Base-by-base conservation (phyloP, 768 basidiomycete genomes). In the Suillus plorans region DNA sequence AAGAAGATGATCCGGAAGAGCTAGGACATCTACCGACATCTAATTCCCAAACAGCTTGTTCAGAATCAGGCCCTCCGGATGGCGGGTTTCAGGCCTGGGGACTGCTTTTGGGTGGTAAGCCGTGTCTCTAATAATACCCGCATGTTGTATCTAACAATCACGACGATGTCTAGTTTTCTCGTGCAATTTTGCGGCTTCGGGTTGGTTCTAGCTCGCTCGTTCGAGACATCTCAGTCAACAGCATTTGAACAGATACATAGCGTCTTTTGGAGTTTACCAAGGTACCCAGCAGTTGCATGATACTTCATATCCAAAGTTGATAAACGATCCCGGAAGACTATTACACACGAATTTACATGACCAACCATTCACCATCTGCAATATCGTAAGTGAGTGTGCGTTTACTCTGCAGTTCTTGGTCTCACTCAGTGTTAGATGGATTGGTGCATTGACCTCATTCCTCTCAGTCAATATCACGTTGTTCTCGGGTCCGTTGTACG, bases 211-310 rank as follows among this genome's bases (percentile, higher is more conserved):
- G 28, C 28, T 7, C 8, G 10, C 18, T 31, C 13, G 1, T 31
- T 28, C 8, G 31, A 42, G n/a, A n/a, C 3, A 61, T 25, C 12
- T 3, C 28, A 31, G 13, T 31, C 20, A 34, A 14, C 12, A 31
- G 22, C 36, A n/a, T 22, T 34, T 34, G 8, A 31, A 56, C 20
- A 61, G 75, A 18, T 76, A 77, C 60, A 68, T 71, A 20, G 69
- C 68, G 22, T 71, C 74, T 5, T 77, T 70, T 57, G 76, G 76
- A 41, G 76, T 76, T 14, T 78, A 77, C 55, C 76, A 78, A 73
- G 73, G 74, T 69, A 36, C 28, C 28, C 28, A 31, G 28, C 28
- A 31, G 28, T 31, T 31, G 28, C 28, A 4, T 31, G 28, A 4
- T 31, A 31, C 28, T 31, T 31, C 28, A 5, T 28, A 28, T n/a